Evolutionary conservation across 371 early-diverging fungal genomes (phyloP).

Genomic region (Mucor mucedo): DNA sequence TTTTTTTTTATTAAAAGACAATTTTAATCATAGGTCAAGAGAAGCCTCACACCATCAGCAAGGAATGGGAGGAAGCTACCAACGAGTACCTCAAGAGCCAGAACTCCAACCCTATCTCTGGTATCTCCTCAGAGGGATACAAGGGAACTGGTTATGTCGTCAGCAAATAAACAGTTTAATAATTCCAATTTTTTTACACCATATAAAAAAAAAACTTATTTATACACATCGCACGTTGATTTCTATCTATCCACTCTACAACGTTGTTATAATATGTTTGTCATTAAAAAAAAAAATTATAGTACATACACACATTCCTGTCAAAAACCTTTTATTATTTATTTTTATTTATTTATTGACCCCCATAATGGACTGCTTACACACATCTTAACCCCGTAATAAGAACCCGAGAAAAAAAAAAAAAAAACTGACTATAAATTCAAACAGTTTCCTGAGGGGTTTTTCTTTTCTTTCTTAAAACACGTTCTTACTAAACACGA

Average conservation of each 20-base stretch:
- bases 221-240: slow-evolving; percentile 13
- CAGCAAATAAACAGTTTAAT: slow-evolving; percentile 29
- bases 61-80: slow-evolving; percentile 94
- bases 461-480: too few species aligned
- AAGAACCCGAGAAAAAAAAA: too few species aligned
- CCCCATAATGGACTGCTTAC: too few species aligned
- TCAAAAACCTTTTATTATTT: too few species aligned
- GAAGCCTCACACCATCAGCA: slow-evolving; percentile 77
- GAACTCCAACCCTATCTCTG: slow-evolving; percentile 91
- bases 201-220: slow-evolving; percentile 14
- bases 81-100: slow-evolving; percentile 81
- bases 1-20: slow-evolving; percentile 1
- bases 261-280: slow-evolving; percentile 19
- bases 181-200: slow-evolving; percentile 7
- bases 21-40: slow-evolving; percentile 53
- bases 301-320: too few species aligned
- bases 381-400: too few species aligned
- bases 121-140: slow-evolving; percentile 86
- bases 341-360: too few species aligned
- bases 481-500: too few species aligned
- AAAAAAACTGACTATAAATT: too few species aligned
- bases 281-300: not conserved
- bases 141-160: slow-evolving; percentile 77
- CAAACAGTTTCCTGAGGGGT: too few species aligned
- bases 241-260: not conserved